phyloP scores from a whole-genome alignment of 345 rosid species.

The Kandelia obovata region DNA sequence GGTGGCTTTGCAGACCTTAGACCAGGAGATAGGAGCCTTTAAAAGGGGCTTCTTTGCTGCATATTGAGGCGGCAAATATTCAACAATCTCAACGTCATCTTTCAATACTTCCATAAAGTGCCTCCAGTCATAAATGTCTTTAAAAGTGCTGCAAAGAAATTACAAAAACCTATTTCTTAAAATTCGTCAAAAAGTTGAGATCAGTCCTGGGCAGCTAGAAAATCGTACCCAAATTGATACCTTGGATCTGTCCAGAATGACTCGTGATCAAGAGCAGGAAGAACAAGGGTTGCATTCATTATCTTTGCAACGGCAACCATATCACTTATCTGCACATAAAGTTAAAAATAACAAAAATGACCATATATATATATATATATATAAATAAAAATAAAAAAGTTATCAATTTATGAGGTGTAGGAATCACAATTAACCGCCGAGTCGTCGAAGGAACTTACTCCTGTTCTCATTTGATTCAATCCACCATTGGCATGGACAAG shows the following conservation, averaged over 20 bases:
- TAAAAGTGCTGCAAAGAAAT: constrained; percentile 61
- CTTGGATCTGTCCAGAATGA: constrained; percentile 99
- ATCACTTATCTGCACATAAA: constrained; percentile 75
- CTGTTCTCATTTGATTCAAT: constrained; percentile 98
- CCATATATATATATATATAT: too few relatives aligned
- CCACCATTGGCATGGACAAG: constrained; percentile 96
- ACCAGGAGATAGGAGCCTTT: constrained; percentile 98
- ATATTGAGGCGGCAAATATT: constrained; percentile 62
- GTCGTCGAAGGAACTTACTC: constrained; percentile 46
- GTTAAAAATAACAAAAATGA: too few relatives aligned
- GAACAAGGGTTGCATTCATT: constrained; percentile 96
- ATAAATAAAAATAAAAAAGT: too few relatives aligned
- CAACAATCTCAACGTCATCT: constrained; percentile 74
- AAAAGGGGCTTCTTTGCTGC: constrained; percentile 53
- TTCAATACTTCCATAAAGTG: constrained; percentile 66
- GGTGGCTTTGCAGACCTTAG: constrained; percentile 53
- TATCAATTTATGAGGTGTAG: too few relatives aligned
- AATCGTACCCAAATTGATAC: constrained; percentile 22
- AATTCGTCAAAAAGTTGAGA: neutral
- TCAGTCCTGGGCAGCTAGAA: neutral
- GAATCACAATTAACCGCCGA: too few relatives aligned
- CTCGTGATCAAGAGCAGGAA: constrained; percentile 92
- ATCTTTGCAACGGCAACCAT: constrained; percentile 95
- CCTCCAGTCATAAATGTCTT: constrained; percentile 97
- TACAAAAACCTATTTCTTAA: neutral